Conservation (phyloP, 129 eudicot genomes). For the Dittrichia graveolens region DNA sequence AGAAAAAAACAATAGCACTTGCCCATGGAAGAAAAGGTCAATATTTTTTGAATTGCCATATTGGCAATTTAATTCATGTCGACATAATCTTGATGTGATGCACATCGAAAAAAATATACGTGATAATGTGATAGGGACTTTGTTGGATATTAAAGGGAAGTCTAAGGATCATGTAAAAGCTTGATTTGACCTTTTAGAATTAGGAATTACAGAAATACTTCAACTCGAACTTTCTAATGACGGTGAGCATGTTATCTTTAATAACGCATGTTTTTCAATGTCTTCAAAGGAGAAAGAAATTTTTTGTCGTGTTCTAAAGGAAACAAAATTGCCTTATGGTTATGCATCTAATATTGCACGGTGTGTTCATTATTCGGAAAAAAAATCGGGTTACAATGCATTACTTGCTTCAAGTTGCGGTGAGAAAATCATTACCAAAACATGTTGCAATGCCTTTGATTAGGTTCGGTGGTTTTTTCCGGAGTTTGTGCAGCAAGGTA, state of each 20-base stretch:
- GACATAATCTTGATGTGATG: slow-evolving; percentile 20
- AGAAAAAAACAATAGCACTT: slow-evolving; percentile 8
- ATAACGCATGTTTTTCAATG: slow-evolving; percentile 5
- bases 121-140: slow-evolving; percentile 10
- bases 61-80: slow-evolving; percentile 16
- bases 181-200: slow-evolving; percentile 4
- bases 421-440: slow-evolving; percentile 12
- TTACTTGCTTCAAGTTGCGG: slow-evolving; percentile 23
- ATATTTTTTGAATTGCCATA: slow-evolving; percentile 10
- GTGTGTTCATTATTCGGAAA: slow-evolving; percentile 10
- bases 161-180: slow-evolving; percentile 17
- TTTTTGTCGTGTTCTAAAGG: slow-evolving; percentile 6
- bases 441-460: slow-evolving; percentile 18
- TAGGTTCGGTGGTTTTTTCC: slow-evolving; percentile 3
- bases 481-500: slow-evolving; percentile 21
- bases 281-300: slow-evolving; percentile 12
- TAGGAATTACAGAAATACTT: slow-evolving; percentile 17
- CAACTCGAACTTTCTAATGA: slow-evolving; percentile 14
- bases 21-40: slow-evolving; percentile 25
- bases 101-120: slow-evolving; percentile 18
- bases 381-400: slow-evolving; percentile 18
- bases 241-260: not conserved
- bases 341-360: slow-evolving; percentile 29
- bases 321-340: slow-evolving; percentile 26
- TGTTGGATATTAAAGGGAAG: slow-evolving; percentile 11